Percentiles rank a stretch among this genome's conserved stretches.
Conservation (phyloP, 176 grass and related monocot species). For the Musa itinerans region DNA sequence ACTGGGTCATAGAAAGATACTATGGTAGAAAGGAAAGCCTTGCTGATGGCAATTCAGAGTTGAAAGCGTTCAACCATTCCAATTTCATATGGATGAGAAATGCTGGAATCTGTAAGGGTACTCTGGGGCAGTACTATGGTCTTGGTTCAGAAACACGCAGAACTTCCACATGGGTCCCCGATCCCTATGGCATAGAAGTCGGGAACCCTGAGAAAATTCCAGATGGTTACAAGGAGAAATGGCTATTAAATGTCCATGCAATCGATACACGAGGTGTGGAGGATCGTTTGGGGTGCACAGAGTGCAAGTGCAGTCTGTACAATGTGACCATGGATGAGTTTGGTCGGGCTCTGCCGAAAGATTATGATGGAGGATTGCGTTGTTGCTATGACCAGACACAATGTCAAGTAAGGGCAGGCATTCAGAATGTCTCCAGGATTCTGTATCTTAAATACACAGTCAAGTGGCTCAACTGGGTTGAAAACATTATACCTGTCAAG, state of each 20-base stretch:
- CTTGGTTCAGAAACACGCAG: constrained; percentile 83
- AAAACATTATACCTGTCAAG: constrained; percentile 44
- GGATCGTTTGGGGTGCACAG: constrained; percentile 53
- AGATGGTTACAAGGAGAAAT: constrained; percentile 56
- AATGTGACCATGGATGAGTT: constrained; percentile 56
- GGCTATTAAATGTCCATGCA: constrained; percentile 61
- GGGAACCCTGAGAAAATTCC: constrained; percentile 37
- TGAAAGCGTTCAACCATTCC: not conserved
- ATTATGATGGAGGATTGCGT: constrained; percentile 46
- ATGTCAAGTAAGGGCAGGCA: constrained; percentile 34
- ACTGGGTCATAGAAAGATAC: constrained; percentile 61
- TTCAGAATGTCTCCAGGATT: constrained; percentile 26
- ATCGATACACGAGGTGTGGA: constrained; percentile 57
- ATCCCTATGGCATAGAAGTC: constrained; percentile 69
- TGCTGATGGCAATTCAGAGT: not conserved
- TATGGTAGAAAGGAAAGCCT: not conserved
- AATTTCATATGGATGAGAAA: constrained; percentile 26
- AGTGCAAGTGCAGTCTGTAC: constrained; percentile 76
- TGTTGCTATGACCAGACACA: constrained; percentile 72
- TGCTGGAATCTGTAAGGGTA: constrained; percentile 45
- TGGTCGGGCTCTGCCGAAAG: constrained; percentile 17
- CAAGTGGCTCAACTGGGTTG: constrained; percentile 55
- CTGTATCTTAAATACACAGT: constrained; percentile 68
- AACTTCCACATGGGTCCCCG: constrained; percentile 73
- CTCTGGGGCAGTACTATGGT: constrained; percentile 56